These are phyloP conservation scores for Boletellus ananiceps DNA, from an alignment of 768 basidiomycete species.

Conservation along the genomic window DNA sequence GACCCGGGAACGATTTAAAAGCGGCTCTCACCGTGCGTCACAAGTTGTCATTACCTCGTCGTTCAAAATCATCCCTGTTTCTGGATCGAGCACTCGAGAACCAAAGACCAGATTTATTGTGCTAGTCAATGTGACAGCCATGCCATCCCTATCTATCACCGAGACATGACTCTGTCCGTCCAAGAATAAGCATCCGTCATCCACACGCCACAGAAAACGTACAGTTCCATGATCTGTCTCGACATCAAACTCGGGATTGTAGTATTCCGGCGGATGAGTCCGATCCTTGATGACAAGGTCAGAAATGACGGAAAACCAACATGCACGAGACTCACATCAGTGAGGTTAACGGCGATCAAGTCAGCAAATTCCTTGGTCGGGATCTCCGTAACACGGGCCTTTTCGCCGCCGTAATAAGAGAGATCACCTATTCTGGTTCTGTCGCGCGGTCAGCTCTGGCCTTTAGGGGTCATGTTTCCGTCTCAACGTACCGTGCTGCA, in stretches of 20 bases:
- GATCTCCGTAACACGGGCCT: slow-evolving; percentile 56
- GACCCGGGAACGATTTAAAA: neutral
- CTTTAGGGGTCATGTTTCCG: slow-evolving; percentile 6
- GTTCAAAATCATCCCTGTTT: slow-evolving; percentile 86
- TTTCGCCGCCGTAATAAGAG: slow-evolving; percentile 50
- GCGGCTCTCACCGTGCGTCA: neutral
- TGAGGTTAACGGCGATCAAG: slow-evolving; percentile 60
- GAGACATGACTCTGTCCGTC: slow-evolving; percentile 72
- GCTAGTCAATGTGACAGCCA: slow-evolving; percentile 82
- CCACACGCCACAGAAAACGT: neutral
- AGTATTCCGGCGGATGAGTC: slow-evolving; percentile 80
- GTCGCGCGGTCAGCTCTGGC: slow-evolving; percentile 14
- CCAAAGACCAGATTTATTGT: slow-evolving; percentile 92
- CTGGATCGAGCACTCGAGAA: slow-evolving; percentile 78
- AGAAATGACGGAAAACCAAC: slow-evolving; percentile 4
- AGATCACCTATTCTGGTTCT: slow-evolving; percentile 86
- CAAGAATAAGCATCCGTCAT: slow-evolving; percentile 5
- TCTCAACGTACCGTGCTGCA: slow-evolving; percentile 47
- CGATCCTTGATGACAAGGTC: slow-evolving; percentile 47
- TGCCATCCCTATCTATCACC: slow-evolving; percentile 76
- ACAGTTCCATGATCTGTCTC: slow-evolving; percentile 82
- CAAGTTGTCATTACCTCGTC: slow-evolving; percentile 56
- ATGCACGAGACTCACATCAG: slow-evolving; percentile 56
- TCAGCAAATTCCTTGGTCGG: slow-evolving; percentile 65
- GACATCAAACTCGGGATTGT: slow-evolving; percentile 77